Evolutionary conservation across 106 monocot genomes (phyloP).

Genomic region (Narthecium ossifragum): DNA sequence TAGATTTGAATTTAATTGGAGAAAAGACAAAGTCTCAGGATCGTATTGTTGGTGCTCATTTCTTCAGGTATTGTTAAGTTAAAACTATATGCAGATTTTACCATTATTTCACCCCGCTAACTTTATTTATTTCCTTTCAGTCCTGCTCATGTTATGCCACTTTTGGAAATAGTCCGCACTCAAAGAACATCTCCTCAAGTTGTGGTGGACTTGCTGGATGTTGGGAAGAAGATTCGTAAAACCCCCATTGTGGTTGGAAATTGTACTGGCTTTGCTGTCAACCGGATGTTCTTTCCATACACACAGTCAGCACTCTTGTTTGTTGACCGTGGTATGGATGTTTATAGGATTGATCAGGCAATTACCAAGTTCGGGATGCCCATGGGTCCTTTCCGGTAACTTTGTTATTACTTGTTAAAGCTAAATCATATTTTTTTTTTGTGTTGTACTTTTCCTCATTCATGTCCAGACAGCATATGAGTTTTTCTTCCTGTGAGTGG

Average conservation of each 20-base stretch:
- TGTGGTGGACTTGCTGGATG: slow-evolving; percentile 76
- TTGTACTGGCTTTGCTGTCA: slow-evolving; percentile 98
- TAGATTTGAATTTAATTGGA: slow-evolving; percentile 88
- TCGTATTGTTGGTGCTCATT: slow-evolving; percentile 90
- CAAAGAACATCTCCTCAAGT: slow-evolving; percentile 86
- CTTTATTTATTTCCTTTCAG: slow-evolving; percentile 30
- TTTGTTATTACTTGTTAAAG: too few relatives aligned
- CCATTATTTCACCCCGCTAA: neutral
- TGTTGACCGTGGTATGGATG: slow-evolving; percentile 79
- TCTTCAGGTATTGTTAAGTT: slow-evolving; percentile 62
- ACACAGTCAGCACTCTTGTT: slow-evolving; percentile 73
- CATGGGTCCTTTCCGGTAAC: slow-evolving; percentile 98
- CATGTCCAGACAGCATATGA: too few relatives aligned
- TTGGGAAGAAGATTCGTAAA: slow-evolving; percentile 89
- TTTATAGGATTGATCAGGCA: slow-evolving; percentile 74
- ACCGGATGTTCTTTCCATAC: slow-evolving; percentile 98
- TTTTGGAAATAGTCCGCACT: slow-evolving; percentile 89
- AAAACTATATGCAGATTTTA: neutral
- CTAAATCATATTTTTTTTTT: too few relatives aligned
- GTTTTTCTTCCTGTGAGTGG: too few relatives aligned
- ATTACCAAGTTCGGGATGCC: slow-evolving; percentile 98
- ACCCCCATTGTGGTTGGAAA: slow-evolving; percentile 91
- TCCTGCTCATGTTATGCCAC: slow-evolving; percentile 97
- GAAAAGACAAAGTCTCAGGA: slow-evolving; percentile 67
- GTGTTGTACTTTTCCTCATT: too few relatives aligned